Percentiles rank a stretch among this genome's conserved stretches.
Evolutionary conservation across 176 grass and related monocot genomes (phyloP).

Genomic region (Aegilops bicornis): DNA sequence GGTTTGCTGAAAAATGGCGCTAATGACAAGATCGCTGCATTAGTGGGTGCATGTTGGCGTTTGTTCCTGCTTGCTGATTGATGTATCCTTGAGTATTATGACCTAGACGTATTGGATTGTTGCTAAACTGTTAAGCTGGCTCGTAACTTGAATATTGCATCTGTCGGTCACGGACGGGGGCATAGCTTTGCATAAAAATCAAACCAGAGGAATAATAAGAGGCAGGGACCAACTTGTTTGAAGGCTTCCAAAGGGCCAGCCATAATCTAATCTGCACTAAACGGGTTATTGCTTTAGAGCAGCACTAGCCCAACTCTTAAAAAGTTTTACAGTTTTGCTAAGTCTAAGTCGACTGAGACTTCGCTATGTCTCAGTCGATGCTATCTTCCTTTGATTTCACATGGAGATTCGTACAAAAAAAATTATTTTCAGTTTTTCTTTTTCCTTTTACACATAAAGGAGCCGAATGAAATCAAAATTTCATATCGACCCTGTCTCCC

Average conservation of each 20-base stretch:
- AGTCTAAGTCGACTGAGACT: too few relatives aligned
- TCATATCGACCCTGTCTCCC: too few relatives aligned
- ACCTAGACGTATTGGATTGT: background rate
- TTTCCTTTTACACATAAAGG: too few relatives aligned
- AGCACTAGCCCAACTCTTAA: too few relatives aligned
- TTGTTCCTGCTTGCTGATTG: constrained; percentile 21
- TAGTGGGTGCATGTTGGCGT: background rate
- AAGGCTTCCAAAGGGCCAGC: background rate
- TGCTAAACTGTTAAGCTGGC: background rate
- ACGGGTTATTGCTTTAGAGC: too few relatives aligned
- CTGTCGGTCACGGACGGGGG: background rate
- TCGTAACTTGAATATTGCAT: background rate
- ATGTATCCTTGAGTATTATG: background rate
- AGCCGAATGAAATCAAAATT: too few relatives aligned
- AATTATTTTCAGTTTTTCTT: too few relatives aligned
- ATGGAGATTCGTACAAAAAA: too few relatives aligned
- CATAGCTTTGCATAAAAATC: background rate
- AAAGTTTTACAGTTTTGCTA: too few relatives aligned
- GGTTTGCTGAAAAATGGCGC: too few relatives aligned
- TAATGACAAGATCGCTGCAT: constrained; percentile 29
- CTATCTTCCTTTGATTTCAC: too few relatives aligned
- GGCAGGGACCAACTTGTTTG: background rate
- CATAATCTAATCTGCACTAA: background rate
- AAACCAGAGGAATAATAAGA: background rate
- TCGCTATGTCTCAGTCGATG: too few relatives aligned